A percentile compares a stretch with the other conserved stretches of the same genome.
These are phyloP conservation scores for Stylonectria norvegica DNA, from an alignment of 2,329 filamentous ascomycete species.

Conservation along the genomic window DNA sequence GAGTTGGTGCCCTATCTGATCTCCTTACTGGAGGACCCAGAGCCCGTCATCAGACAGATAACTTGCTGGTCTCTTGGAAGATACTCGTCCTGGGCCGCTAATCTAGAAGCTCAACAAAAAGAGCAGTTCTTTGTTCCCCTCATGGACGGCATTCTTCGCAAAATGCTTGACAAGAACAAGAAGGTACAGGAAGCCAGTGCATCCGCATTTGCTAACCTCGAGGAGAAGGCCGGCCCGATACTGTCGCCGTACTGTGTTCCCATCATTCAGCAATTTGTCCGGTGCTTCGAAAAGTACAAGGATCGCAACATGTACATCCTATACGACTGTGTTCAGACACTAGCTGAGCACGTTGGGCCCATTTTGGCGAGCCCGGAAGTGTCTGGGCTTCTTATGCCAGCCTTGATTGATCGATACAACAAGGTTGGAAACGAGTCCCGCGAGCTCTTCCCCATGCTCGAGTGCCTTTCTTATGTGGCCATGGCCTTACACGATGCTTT, in stretches of 20 bases:
- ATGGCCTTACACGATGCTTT: conserved; percentile 80
- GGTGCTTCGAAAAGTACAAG: conserved; percentile 93
- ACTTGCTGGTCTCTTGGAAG: conserved; percentile 96
- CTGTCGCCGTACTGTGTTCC: conserved; percentile 83
- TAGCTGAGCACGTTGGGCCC: conserved; percentile 86
- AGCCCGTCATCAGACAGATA: conserved; percentile 91
- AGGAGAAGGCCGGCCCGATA: conserved; percentile 82
- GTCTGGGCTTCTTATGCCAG: conserved; percentile 87
- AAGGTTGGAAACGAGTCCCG: conserved; percentile 83
- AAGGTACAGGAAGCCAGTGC: conserved; percentile 95
- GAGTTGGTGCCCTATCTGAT: conserved; percentile 89
- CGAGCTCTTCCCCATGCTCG: conserved; percentile 91
- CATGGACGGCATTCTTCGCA: conserved; percentile 91
- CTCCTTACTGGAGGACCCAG: conserved; percentile 74
- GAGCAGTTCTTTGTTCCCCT: conserved; percentile 85
- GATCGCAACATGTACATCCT: conserved; percentile 98
- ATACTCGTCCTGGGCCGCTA: conserved; percentile 89
- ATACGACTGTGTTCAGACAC: conserved; percentile 96
- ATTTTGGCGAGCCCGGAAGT: conserved; percentile 76
- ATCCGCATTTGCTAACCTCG: conserved; percentile 91
- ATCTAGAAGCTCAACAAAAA: conserved; percentile 65
- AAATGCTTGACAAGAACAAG: conserved; percentile 97
- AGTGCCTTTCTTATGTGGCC: conserved; percentile 92
- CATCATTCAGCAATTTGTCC: conserved; percentile 88
- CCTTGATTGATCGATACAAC: conserved; percentile 83